Percentiles rank a stretch among this genome's conserved stretches.
Conservation (phyloP, 2,329 filamentous ascomycete genomes). For the Arthrobotrys entomopaga region DNA sequence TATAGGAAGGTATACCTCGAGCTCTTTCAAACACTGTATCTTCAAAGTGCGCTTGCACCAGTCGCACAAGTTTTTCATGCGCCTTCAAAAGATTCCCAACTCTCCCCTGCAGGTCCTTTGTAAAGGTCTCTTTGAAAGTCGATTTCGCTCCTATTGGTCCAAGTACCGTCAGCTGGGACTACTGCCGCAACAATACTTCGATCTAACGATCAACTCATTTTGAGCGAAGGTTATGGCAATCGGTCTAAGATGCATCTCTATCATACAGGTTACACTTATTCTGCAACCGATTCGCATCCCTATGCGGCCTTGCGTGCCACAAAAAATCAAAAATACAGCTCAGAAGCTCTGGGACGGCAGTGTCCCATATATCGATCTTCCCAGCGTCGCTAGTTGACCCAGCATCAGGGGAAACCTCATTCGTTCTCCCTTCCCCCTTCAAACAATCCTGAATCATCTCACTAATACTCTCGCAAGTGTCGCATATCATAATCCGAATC, state of each 20-base stretch:
- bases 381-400: not conserved
- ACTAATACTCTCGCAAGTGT: constrained; percentile 39
- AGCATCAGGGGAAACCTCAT: not conserved
- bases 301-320: constrained; percentile 40
- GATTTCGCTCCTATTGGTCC: constrained; percentile 13
- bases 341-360: constrained; percentile 25
- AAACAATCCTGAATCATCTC: constrained; percentile 39
- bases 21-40: constrained; percentile 27
- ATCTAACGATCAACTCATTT: too few relatives aligned
- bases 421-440: constrained; percentile 27
- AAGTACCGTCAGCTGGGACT: too few relatives aligned
- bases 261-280: too few relatives aligned
- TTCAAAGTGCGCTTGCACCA: constrained; percentile 30
- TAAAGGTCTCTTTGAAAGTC: constrained; percentile 36
- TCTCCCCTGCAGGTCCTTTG: constrained; percentile 25
- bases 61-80: constrained; percentile 20
- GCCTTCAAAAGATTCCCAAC: constrained; percentile 11
- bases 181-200: too few relatives aligned
- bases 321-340: constrained; percentile 34
- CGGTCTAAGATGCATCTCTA: too few relatives aligned
- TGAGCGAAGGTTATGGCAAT: too few relatives aligned
- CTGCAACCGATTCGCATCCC: constrained; percentile 25
- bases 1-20: constrained; percentile 10
- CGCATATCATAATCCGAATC: constrained; percentile 38
- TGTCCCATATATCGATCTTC: constrained; percentile 38